Percentiles rank a stretch among this genome's conserved stretches.
These are phyloP conservation scores for Castanopsis chinensis DNA, from an alignment of 306 rosid species.

Conservation along the genomic window DNA sequence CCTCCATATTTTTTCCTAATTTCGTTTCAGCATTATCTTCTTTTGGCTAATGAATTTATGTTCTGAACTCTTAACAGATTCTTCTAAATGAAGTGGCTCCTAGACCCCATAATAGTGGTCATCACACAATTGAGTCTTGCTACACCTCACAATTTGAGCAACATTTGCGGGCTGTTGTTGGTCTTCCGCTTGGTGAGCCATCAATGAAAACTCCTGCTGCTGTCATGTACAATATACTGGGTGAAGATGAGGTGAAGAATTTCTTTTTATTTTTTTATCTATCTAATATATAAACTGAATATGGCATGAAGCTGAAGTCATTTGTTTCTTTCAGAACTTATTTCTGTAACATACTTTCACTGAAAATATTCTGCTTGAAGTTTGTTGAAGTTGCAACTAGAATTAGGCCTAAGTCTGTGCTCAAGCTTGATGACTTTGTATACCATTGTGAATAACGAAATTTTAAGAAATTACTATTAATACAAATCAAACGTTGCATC, in stretches of 20 bases:
- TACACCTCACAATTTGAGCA: conserved; percentile 89
- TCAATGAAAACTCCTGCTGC: conserved; percentile 90
- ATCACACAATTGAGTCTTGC: conserved; percentile 64
- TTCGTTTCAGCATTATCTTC: background rate
- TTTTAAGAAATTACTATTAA: background rate
- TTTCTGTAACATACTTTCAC: background rate
- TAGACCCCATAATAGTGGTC: conserved; percentile 92
- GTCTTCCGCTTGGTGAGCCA: conserved; percentile 95
- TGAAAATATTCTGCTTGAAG: background rate
- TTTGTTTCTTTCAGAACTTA: background rate
- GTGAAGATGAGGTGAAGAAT: conserved; percentile 76
- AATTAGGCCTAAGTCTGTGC: background rate
- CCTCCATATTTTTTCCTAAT: background rate
- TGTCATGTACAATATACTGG: conserved; percentile 82
- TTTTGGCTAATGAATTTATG: conserved; percentile 5
- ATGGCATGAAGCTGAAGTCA: background rate
- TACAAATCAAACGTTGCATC: no score
- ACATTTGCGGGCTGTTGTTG: conserved; percentile 91
- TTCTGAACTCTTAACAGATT: conserved; percentile 49
- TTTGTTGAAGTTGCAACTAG: background rate
- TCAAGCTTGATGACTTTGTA: background rate
- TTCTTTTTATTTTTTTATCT: background rate
- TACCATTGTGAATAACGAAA: background rate
- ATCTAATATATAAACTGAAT: background rate
- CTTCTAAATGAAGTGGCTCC: conserved; percentile 96